These are phyloP conservation scores for Coemansia aciculifera DNA, from an alignment of 192 early-diverging fungal species.

Conservation along the genomic window DNA sequence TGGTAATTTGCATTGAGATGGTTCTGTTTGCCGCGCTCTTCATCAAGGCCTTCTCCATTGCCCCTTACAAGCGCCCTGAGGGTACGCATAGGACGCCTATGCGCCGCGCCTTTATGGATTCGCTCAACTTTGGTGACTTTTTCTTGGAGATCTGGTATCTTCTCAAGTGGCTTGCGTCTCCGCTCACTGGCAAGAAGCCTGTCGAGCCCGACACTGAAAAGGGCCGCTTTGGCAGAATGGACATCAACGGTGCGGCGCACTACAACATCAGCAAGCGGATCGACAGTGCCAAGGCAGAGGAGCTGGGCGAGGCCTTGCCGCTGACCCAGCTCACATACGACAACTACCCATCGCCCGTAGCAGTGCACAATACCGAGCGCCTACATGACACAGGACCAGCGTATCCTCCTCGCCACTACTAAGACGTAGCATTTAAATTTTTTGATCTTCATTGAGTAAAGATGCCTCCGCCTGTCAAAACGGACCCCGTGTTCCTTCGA, in stretches of 20 bases:
- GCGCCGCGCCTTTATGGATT: slow-evolving; percentile 52
- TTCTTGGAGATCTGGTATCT: slow-evolving; percentile 52
- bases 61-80: slow-evolving; percentile 30
- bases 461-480: background rate
- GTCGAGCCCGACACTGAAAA: slow-evolving; percentile 47
- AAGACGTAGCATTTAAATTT: background rate
- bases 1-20: slow-evolving; percentile 64
- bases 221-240: slow-evolving; percentile 53
- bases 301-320: slow-evolving; percentile 35
- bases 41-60: slow-evolving; percentile 53
- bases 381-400: background rate
- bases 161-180: slow-evolving; percentile 39
- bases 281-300: slow-evolving; percentile 18
- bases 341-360: slow-evolving; percentile 11
- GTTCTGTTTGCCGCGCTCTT: slow-evolving; percentile 55
- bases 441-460: background rate
- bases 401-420: background rate
- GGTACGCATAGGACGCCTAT: slow-evolving; percentile 43
- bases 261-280: slow-evolving; percentile 38
- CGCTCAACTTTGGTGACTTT: slow-evolving; percentile 54
- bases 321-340: slow-evolving; percentile 27
- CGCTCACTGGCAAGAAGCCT: slow-evolving; percentile 29
- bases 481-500: background rate
- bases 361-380: slow-evolving; percentile 4
- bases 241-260: slow-evolving; percentile 51